Conservation (phyloP, 208 protist genomes). For the Leishmania amazonensis region DNA sequence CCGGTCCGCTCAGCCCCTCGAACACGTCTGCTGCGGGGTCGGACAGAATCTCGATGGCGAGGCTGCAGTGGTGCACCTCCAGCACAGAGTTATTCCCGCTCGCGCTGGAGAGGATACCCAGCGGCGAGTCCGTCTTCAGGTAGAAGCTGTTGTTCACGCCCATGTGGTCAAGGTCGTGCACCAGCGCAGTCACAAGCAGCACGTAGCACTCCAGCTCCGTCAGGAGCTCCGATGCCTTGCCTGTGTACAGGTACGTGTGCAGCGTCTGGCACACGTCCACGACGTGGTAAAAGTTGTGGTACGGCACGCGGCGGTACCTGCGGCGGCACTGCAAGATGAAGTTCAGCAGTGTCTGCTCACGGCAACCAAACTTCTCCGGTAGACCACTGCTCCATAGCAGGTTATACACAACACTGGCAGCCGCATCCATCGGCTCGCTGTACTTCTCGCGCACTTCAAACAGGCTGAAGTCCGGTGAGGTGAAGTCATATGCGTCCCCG, state of each 20-base stretch:
- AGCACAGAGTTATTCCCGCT: constrained; percentile 85
- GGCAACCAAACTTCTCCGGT: constrained; percentile 77
- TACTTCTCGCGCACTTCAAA: constrained; percentile 60
- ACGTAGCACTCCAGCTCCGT: constrained; percentile 84
- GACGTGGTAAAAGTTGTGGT: constrained; percentile 91
- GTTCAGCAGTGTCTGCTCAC: constrained; percentile 68
- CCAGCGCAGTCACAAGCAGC: constrained; percentile 75
- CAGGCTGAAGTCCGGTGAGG: constrained; percentile 67
- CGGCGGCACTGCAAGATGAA: constrained; percentile 83
- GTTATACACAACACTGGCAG: constrained; percentile 50
- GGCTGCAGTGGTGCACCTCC: constrained; percentile 89
- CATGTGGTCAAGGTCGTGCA: constrained; percentile 91
- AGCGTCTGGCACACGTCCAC: constrained; percentile 85
- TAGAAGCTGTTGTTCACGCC: constrained; percentile 93
- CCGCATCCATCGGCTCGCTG: constrained; percentile 48
- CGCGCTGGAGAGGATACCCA: constrained; percentile 81
- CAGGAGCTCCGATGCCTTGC: constrained; percentile 51
- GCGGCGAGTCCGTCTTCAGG: constrained; percentile 85
- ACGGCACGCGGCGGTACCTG: constrained; percentile 84
- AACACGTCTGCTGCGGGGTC: constrained; percentile 79
- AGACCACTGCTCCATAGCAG: constrained; percentile 65
- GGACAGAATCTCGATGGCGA: constrained; percentile 85
- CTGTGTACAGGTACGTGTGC: constrained; percentile 68
- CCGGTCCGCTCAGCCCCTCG: constrained; percentile 45
- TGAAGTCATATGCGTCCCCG: constrained; percentile 49